Evolutionary conservation across 257 asterid species (phyloP), one percentile per base, ranked within the genome.

Genomic region (Forsythia suspensa): DNA sequence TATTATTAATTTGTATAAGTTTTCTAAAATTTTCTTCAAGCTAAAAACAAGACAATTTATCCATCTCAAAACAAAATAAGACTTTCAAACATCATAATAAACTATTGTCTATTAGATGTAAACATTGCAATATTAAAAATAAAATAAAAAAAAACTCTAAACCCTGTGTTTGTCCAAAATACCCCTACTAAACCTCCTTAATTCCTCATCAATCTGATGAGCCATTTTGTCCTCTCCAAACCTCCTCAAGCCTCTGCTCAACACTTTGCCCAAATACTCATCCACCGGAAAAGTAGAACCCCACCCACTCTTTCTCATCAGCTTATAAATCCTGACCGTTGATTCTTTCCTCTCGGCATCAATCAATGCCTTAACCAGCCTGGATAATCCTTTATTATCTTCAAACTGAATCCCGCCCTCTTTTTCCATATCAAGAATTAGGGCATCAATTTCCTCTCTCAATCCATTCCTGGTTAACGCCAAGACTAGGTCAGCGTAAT

Each of bases 301-400:
- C 91, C 86, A 66, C 24, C 95, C 94, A 51, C 74, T 76, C 82
- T 73, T 86, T 88, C 82, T 93, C 92, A 95, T 87, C 94, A 93
- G 52, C 78, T 75, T 82, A 67, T 95, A 93, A 80, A 95, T 85
- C 94, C 77, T 93, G 76, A 90, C 98, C 86, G 91, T 88, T 12
- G 93, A 83, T 87, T 85, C 92, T 63, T 71, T 86, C 69, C 95
- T 85, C 77, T 72, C 91, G 34, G 94, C 94, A 2, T 44, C 86
- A 65, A 93, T 85, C 94, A 93, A 76, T 61, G 90, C 98, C 90
- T 86, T 87, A 79, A 93, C 93, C 80, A 95, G 65, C 81, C 86
- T 84, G 76, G 90, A 77, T 79, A 93, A 39, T 46, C 97, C 96
- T 90, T 82, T 93, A 52, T 77, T 73, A 84, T 83, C 94, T 24